A percentile compares a stretch with the other conserved stretches of the same genome.
These are phyloP conservation scores for Achlya hypogyna DNA, from an alignment of 352 stramenopile genomes.

Conservation along the genomic window DNA sequence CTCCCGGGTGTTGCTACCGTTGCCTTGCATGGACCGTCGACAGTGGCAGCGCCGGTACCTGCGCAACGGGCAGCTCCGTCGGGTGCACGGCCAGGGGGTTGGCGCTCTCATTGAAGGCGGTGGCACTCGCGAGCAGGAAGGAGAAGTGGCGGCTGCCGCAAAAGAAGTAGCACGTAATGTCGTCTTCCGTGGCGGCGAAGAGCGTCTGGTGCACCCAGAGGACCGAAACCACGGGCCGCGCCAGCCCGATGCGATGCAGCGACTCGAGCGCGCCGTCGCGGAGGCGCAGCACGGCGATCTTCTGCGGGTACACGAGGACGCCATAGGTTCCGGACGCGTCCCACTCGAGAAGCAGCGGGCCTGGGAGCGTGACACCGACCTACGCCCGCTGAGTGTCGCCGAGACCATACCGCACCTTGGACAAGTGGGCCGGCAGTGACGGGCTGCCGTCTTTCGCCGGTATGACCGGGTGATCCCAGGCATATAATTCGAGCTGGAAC, in stretches of 20 bases:
- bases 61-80: constrained; percentile 36
- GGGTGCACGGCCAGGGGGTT: background rate
- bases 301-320: constrained; percentile 42
- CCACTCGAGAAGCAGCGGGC: constrained; percentile 54
- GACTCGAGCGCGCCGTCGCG: background rate
- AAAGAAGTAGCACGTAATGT: constrained; percentile 57
- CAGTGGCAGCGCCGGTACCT: too few species aligned
- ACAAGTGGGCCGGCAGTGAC: background rate
- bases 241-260: constrained; percentile 52
- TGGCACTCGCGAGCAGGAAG: constrained; percentile 38
- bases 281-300: constrained; percentile 38
- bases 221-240: constrained; percentile 31
- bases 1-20: background rate
- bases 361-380: constrained; percentile 33
- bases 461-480: constrained; percentile 32
- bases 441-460: background rate
- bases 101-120: background rate
- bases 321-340: constrained; percentile 41
- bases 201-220: constrained; percentile 63
- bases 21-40: background rate
- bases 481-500: constrained; percentile 54
- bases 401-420: background rate
- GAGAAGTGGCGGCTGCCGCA: constrained; percentile 47
- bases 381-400: constrained; percentile 16
- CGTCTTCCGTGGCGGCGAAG: constrained; percentile 46